Percentiles rank a stretch among this genome's conserved stretches.
Conservation (phyloP, 768 basidiomycete genomes). For the Crucibulum laeve region DNA sequence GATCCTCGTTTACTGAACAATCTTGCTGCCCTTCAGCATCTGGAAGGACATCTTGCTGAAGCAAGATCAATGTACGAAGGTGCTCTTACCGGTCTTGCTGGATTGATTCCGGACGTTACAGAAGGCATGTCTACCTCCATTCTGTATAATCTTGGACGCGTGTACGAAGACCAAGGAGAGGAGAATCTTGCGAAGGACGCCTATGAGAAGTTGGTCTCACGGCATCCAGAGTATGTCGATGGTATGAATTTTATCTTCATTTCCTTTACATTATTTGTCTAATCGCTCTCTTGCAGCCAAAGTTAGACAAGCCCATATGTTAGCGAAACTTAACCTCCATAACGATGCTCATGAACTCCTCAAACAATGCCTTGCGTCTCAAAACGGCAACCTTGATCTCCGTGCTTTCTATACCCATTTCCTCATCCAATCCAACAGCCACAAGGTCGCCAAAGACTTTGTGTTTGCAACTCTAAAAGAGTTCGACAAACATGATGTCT, state of each 20-base stretch:
- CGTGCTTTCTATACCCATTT: conserved; percentile 94
- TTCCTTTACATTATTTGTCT: not conserved
- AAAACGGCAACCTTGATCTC: conserved; percentile 75
- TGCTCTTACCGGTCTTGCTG: conserved; percentile 58
- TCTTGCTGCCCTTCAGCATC: conserved; percentile 68
- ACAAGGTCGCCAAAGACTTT: conserved; percentile 79
- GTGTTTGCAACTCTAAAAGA: conserved; percentile 87
- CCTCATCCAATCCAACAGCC: conserved; percentile 72
- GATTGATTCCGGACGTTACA: conserved; percentile 38
- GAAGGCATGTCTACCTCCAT: conserved; percentile 80
- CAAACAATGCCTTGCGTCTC: conserved; percentile 83
- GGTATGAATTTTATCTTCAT: conserved; percentile 47
- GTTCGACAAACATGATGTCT: conserved; percentile 83
- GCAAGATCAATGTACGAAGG: conserved; percentile 69
- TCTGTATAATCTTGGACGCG: conserved; percentile 87
- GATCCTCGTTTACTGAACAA: conserved; percentile 80
- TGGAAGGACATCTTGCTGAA: conserved; percentile 54
- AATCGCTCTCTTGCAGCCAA: conserved; percentile 59
- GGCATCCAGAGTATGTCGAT: conserved; percentile 95
- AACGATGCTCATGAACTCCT: conserved; percentile 85
- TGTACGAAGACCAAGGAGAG: conserved; percentile 84
- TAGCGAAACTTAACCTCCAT: conserved; percentile 60
- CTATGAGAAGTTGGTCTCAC: conserved; percentile 80
- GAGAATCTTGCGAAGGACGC: conserved; percentile 73
- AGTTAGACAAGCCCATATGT: conserved; percentile 84